Percentiles rank a stretch among this genome's conserved stretches.
phyloP scores from a whole-genome alignment of 148 eudicot species.

The Cornus kousa region DNA sequence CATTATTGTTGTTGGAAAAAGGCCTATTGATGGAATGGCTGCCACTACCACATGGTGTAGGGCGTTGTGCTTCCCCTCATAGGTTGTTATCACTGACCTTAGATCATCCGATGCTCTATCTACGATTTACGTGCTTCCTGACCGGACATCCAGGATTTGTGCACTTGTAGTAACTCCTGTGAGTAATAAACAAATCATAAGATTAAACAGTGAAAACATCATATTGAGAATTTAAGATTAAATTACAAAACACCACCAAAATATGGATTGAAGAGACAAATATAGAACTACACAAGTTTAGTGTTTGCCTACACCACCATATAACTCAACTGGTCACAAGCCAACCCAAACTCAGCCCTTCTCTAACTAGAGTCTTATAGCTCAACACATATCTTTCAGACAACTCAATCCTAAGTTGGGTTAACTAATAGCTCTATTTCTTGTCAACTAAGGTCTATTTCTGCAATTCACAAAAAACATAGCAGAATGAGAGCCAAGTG shows the following conservation, averaged over 20 bases:
- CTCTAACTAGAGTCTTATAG: no score
- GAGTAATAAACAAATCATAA: background rate
- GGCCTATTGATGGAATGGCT: conserved; percentile 24
- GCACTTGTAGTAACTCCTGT: conserved; percentile 90
- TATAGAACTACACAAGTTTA: no score
- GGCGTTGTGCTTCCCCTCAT: conserved; percentile 83
- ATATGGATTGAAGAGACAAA: no score
- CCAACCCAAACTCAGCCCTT: no score
- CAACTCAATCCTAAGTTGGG: no score
- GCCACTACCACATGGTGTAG: conserved; percentile 68
- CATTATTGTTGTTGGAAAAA: background rate
- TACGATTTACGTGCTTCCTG: conserved; percentile 69
- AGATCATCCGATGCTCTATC: conserved; percentile 70
- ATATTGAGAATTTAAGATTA: no score
- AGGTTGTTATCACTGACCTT: conserved; percentile 70
- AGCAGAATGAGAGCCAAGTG: no score
- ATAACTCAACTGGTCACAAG: no score
- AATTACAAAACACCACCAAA: background rate
- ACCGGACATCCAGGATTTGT: conserved; percentile 57
- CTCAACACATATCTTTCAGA: no score
- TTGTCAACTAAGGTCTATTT: no score
- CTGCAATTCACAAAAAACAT: conserved; percentile 7
- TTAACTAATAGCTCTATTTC: no score
- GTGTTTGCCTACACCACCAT: no score
- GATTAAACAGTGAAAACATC: background rate